Conservation (phyloP, 2,329 filamentous ascomycete species). For the Dothideomycetidae sp. region DNA sequence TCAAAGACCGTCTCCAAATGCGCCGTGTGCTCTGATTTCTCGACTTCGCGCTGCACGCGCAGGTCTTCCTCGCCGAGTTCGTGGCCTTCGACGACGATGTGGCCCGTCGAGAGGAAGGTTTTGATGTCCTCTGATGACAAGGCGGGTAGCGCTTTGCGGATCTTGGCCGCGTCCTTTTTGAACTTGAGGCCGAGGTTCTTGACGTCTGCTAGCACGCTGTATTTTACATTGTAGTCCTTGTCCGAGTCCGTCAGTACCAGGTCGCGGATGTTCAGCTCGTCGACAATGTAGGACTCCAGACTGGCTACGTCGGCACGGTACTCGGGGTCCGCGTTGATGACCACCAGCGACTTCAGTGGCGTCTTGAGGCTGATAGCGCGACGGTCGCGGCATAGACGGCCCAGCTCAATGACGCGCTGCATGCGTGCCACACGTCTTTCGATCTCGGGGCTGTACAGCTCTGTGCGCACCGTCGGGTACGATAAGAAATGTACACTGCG, state of each 20-base stretch:
- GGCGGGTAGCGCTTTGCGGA: slow-evolving; percentile 75
- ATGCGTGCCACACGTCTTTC: slow-evolving; percentile 80
- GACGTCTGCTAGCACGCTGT: slow-evolving; percentile 84
- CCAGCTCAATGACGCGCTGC: slow-evolving; percentile 84
- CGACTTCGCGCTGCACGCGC: slow-evolving; percentile 64
- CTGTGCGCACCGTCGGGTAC: slow-evolving; percentile 77
- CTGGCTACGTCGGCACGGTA: slow-evolving; percentile 80
- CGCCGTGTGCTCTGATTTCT: slow-evolving; percentile 54
- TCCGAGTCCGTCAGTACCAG: slow-evolving; percentile 76
- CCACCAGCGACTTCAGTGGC: slow-evolving; percentile 74
- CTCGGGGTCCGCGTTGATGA: slow-evolving; percentile 69
- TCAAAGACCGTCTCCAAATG: slow-evolving; percentile 79
- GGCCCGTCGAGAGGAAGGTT: slow-evolving; percentile 56
- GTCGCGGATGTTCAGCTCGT: slow-evolving; percentile 83
- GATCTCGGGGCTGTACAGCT: slow-evolving; percentile 73
- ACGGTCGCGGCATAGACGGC: slow-evolving; percentile 71
- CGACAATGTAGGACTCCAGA: slow-evolving; percentile 73
- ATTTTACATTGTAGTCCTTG: slow-evolving; percentile 80
- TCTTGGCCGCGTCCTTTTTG: slow-evolving; percentile 82
- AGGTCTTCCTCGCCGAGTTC: slow-evolving; percentile 69
- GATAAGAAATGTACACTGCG: slow-evolving; percentile 84
- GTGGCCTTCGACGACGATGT: slow-evolving; percentile 75
- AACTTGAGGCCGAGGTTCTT: slow-evolving; percentile 91
- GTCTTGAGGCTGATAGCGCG: slow-evolving; percentile 77
- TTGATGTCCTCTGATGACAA: slow-evolving; percentile 72